Base-by-base conservation (phyloP, 2,329 filamentous ascomycete species). In the Cladophialophora chaetospira region DNA sequence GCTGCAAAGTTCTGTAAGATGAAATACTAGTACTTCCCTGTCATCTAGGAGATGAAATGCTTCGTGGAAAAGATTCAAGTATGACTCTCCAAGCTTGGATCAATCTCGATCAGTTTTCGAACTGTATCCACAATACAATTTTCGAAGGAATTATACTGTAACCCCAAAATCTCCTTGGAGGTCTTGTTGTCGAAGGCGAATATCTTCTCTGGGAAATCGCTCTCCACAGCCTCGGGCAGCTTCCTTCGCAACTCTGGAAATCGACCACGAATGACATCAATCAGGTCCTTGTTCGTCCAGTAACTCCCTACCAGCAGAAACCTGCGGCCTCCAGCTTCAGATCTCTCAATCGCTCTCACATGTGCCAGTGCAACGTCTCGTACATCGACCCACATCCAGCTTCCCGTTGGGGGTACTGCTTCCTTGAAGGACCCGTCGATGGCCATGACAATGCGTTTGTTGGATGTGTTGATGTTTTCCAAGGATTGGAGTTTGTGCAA, bases 391-490 rank as follows among this genome's bases (percentile, higher is more conserved):
- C 38, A 58, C 4, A 55, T 17, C 11, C 11, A 48, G 21, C 19
- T 28, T 4, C 42, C 45, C 4, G 35, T 15, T 4, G 40, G 40
- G 8, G 49, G 21, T 5, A 40, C 15, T 5, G 69, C 45, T 56
- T 66, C 9, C 53, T 71, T 44, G 54, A 63, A 9, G 64, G 70
- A 54, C 67, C 63, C 66, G 43, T 63, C 19, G 38, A 71, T 63
- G 23, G 69, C 63, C 26, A 57, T 59, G 63, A 66, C 69, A 21
- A 73, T 64, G 15, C 69, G 40, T 4, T 55, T 48, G 46, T 73
- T 74, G 52, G 68, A 71, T 1, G 71, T 73, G 64, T 75, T 74
- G 58, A 75, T 58, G 4, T 66, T 45, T 11, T 53, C 28, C 23
- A 67, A 53, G 19, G 47, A 46, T 11, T 19, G 38, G n/a, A 63